A percentile compares a stretch with the other conserved stretches of the same genome.
phyloP scores from a whole-genome alignment of 352 stramenopile genomes.

The Phytophthora rubi region DNA sequence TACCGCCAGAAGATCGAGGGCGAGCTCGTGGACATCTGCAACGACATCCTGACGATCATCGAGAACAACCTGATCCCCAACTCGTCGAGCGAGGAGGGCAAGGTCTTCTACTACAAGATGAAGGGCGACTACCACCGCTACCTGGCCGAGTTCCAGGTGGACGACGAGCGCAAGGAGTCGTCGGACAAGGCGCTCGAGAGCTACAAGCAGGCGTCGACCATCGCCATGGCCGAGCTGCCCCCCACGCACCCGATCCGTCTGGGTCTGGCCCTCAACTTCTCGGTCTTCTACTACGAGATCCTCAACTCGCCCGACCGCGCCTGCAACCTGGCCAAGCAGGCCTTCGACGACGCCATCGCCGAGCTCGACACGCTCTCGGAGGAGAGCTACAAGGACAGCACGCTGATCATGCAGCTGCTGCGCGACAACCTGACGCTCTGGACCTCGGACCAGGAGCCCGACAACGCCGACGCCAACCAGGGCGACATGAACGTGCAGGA shows the following conservation, averaged over 20 bases:
- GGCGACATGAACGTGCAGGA: conserved; percentile 89
- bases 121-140: conserved; percentile 99
- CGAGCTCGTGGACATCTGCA: conserved; percentile 97
- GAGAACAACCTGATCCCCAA: conserved; percentile 98
- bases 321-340: conserved; percentile 95
- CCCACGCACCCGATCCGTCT: conserved; percentile 99
- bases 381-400: conserved; percentile 99
- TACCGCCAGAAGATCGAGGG: conserved; percentile 98
- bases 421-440: conserved; percentile 99
- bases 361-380: conserved; percentile 99
- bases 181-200: conserved; percentile 84
- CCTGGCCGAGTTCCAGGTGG: conserved; percentile 98
- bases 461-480: conserved; percentile 91
- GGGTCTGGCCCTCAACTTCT: conserved; percentile 99
- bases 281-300: conserved; percentile 99
- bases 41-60: conserved; percentile 98
- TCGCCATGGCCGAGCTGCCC: conserved; percentile 96
- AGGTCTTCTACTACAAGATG: conserved; percentile 99
- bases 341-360: conserved; percentile 99
- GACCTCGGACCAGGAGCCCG: conserved; percentile 96
- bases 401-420: conserved; percentile 99
- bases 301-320: conserved; percentile 95
- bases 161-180: conserved; percentile 95
- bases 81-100: conserved; percentile 96
- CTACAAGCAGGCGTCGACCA: conserved; percentile 87